Conservation (phyloP, 768 basidiomycete species). For the Mycena vulgaris region DNA sequence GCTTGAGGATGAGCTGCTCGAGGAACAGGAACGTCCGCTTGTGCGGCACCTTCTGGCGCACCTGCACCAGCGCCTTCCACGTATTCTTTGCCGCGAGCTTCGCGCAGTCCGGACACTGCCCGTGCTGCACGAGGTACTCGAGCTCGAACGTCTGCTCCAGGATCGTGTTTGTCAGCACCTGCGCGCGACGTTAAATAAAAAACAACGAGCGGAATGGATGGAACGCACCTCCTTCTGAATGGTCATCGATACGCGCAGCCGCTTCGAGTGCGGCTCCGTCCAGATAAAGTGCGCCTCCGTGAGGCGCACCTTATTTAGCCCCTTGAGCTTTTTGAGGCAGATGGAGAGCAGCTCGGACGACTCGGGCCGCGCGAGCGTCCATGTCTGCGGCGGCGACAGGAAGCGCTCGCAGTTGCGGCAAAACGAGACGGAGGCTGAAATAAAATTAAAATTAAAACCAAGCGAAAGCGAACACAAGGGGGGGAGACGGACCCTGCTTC, state of each 20-base stretch:
- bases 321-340: slow-evolving; percentile 95
- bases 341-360: slow-evolving; percentile 94
- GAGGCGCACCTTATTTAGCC: slow-evolving; percentile 92
- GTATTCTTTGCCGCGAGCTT: slow-evolving; percentile 98
- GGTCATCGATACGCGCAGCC: slow-evolving; percentile 92
- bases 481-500: slow-evolving; percentile 77
- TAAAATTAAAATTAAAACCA: slow-evolving; percentile 2
- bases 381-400: slow-evolving; percentile 89
- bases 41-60: slow-evolving; percentile 98
- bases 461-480: not conserved
- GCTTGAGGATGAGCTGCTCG: slow-evolving; percentile 97
- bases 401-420: slow-evolving; percentile 98
- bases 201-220: not conserved
- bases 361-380: slow-evolving; percentile 91
- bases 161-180: slow-evolving; percentile 95
- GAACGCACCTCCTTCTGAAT: slow-evolving; percentile 96
- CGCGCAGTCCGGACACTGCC: slow-evolving; percentile 96
- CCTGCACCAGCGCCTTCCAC: slow-evolving; percentile 98
- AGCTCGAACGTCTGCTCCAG: slow-evolving; percentile 98
- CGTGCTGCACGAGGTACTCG: slow-evolving; percentile 94
- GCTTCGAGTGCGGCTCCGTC: slow-evolving; percentile 98
- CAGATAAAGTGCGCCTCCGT: slow-evolving; percentile 99
- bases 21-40: slow-evolving; percentile 98
- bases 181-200: not conserved
- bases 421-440: slow-evolving; percentile 90